Base-by-base conservation (phyloP, 768 basidiomycete species). In the Psilocybe sp. region DNA sequence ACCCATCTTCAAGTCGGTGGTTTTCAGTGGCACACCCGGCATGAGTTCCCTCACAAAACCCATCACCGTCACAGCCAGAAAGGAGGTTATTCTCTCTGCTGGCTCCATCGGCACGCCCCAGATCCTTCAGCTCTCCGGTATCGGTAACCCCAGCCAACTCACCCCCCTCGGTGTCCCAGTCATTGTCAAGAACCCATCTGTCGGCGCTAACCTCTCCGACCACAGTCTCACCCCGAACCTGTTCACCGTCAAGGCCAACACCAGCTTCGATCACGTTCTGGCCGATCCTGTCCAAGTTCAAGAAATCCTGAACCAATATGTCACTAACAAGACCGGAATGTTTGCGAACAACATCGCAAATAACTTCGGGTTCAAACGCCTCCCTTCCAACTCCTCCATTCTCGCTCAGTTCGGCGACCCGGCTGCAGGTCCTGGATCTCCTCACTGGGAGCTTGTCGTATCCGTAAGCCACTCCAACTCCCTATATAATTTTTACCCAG, bases 151-250 rank as follows among this genome's bases (percentile, higher is more conserved):
- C 6, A 40, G 48, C 0, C 59, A 69, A 15, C 67, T 81, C 6
- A 40, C 48, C 1, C 46, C 59, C 0, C 58, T 75, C 11, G 73
- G 69, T 1, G 75, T 80, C 51, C 47, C 44, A 13, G 56, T 66
- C 12, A 47, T 73, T 45, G 58, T 76, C 13, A 57, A 74, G 36
- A 63, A 70, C 34, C 69, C 69, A 1, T 68, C 66, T 9, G 75
- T 78, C 14, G 77, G 77, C 2, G 66, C 70, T 57, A 80, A 80
- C 56, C 62, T 81, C 8, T 70, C 72, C 40, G 77, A 77, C 51
- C 73, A 76, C 46, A 45, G 60, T 10, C 40, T 61, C 13, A 49
- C 62, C 7, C 49, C 61, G 5, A 63, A 56, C 46, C 46, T 60
- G 3, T 70, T 59, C 51, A 47, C 45, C 11, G 63, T 64, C 20